phyloP scores from a whole-genome alignment of 2,329 filamentous ascomycete species.

The Aotearoamyces nothofagi region DNA sequence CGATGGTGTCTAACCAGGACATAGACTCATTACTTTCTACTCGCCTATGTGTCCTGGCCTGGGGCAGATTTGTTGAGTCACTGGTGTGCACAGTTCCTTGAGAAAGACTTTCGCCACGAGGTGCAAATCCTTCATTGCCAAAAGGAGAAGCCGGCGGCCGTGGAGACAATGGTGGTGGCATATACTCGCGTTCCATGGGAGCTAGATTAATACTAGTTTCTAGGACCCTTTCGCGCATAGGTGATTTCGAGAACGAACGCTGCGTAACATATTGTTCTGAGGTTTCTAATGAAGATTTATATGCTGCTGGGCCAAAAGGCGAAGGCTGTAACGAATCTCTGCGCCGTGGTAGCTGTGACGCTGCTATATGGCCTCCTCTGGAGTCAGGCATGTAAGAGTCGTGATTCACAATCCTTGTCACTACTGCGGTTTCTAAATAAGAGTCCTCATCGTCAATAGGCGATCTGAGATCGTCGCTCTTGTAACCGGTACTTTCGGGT shows the following conservation, averaged over 20 bases:
- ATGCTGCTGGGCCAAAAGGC: conserved; percentile 13
- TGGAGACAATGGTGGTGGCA: conserved; percentile 59
- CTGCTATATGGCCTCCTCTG: conserved; percentile 9
- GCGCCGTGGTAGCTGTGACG: conserved; percentile 16
- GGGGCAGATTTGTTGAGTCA: conserved; percentile 20
- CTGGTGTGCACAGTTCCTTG: conserved; percentile 15
- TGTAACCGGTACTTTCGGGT: conserved; percentile 47
- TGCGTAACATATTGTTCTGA: conserved; percentile 25
- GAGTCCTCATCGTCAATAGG: conserved; percentile 23
- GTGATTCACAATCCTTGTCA: conserved; percentile 33
- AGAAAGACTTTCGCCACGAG: conserved; percentile 2
- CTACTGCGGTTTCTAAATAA: conserved; percentile 35
- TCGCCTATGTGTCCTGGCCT: conserved; percentile 28
- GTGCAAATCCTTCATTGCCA: conserved; percentile 6
- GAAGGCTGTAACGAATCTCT: conserved; percentile 21
- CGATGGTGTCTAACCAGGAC: conserved; percentile 89
- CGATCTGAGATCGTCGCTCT: conserved; percentile 20
- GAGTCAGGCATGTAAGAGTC: conserved; percentile 11
- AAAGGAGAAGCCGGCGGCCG: conserved; percentile 37
- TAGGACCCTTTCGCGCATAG: conserved; percentile 23
- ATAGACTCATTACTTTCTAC: conserved; percentile 65
- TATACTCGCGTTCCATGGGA: conserved; percentile 40
- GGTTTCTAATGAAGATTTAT: conserved; percentile 16
- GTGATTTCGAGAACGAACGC: conserved; percentile 37
- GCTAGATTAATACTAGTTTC: conserved; percentile 25